Conservation (phyloP, 306 rosid species). For the Bauhinia variegata region DNA sequence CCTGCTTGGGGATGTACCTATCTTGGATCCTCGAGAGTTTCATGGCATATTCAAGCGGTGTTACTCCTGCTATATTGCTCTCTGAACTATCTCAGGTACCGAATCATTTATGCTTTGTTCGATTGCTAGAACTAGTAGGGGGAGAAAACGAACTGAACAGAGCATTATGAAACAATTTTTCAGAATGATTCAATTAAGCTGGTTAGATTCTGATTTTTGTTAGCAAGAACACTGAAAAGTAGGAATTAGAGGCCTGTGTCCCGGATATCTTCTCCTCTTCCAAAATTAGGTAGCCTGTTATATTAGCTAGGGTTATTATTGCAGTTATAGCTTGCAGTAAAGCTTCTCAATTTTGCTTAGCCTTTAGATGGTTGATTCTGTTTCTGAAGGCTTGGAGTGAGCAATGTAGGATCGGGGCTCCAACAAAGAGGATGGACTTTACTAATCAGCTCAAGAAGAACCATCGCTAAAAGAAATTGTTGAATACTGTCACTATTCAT, state of each 20-base stretch:
- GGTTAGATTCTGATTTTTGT: background rate
- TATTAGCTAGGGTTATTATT: background rate
- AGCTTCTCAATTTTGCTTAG: background rate
- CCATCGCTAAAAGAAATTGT: conserved; percentile 63
- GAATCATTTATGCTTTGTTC: background rate
- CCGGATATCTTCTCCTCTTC: background rate
- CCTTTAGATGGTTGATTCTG: conserved; percentile 29
- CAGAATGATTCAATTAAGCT: no score
- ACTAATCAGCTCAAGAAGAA: conserved; percentile 59
- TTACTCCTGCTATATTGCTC: conserved; percentile 83
- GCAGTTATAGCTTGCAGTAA: background rate
- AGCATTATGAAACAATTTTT: background rate
- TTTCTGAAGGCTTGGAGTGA: conserved; percentile 75
- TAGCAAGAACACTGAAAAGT: conserved; percentile 10
- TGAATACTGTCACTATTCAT: conserved; percentile 77
- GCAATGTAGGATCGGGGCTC: conserved; percentile 66
- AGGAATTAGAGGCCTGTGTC: conserved; percentile 5
- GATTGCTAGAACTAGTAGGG: conserved; percentile 3
- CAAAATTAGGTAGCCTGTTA: background rate
- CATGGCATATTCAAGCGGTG: conserved; percentile 78
- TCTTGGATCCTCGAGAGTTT: conserved; percentile 82
- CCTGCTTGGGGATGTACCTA: conserved; percentile 81
- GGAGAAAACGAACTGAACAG: background rate
- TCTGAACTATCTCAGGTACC: conserved; percentile 79
- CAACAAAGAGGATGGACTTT: conserved; percentile 71